These are phyloP conservation scores for Luffa acutangula DNA, from an alignment of 306 rosid species.

Conservation along the genomic window DNA sequence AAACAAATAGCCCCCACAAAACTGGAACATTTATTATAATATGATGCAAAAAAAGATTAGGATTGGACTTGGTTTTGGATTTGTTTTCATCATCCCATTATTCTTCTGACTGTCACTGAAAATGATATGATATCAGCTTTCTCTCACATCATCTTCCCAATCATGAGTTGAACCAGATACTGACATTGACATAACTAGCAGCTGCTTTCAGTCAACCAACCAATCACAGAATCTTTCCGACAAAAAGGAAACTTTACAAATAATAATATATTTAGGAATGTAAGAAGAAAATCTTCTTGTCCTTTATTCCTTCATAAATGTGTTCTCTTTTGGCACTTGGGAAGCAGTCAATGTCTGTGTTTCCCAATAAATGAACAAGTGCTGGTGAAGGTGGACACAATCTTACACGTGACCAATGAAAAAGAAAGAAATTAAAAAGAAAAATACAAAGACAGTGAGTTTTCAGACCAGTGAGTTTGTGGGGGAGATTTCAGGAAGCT, in stretches of 20 bases:
- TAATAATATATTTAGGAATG: background rate
- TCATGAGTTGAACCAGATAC: constrained; percentile 20
- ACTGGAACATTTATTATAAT: background rate
- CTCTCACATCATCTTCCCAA: constrained; percentile 21
- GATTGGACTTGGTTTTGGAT: constrained; percentile 3
- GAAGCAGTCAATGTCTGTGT: constrained; percentile 22
- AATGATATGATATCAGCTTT: background rate
- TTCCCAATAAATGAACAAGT: constrained; percentile 9
- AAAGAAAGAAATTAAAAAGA: constrained; percentile 8
- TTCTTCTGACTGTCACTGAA: background rate
- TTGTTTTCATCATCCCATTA: background rate
- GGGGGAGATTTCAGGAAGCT: constrained; percentile 15
- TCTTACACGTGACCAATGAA: constrained; percentile 9
- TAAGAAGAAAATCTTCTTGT: constrained; percentile 19
- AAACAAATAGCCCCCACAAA: constrained; percentile 12
- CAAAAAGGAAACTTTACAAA: constrained; percentile 1
- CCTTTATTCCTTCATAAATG: constrained; percentile 19
- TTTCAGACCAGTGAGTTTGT: background rate
- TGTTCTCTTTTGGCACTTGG: background rate
- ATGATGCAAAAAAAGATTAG: background rate
- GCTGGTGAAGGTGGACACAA: constrained; percentile 7
- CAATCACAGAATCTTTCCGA: background rate
- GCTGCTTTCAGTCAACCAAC: constrained; percentile 7
- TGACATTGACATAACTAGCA: constrained; percentile 9
- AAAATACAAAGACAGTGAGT: constrained; percentile 1